These are phyloP conservation scores for Geosmithia morbida DNA, from an alignment of 2,329 filamentous ascomycete genomes.

Conservation along the genomic window DNA sequence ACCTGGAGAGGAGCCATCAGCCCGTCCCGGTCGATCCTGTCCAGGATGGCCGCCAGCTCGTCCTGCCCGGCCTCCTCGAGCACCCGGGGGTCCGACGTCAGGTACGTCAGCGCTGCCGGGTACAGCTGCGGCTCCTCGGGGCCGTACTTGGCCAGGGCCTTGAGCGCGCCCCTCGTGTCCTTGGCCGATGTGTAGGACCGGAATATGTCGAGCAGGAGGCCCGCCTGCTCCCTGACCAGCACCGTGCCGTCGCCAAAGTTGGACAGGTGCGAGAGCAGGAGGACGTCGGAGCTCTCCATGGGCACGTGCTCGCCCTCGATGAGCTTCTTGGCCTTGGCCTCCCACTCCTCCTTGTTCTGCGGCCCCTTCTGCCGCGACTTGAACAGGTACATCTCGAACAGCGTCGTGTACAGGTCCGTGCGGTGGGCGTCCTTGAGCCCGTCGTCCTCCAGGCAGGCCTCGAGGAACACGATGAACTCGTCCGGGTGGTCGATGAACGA, in stretches of 20 bases:
- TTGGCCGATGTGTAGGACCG: conserved; percentile 86
- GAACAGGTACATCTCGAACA: conserved; percentile 97
- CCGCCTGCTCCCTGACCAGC: conserved; percentile 85
- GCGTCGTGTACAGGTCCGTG: conserved; percentile 78
- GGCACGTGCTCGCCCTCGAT: conserved; percentile 69
- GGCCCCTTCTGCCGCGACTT: conserved; percentile 67
- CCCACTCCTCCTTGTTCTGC: conserved; percentile 60
- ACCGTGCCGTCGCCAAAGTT: conserved; percentile 83
- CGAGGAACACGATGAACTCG: conserved; percentile 84
- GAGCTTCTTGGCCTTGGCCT: conserved; percentile 76
- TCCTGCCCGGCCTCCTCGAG: conserved; percentile 73
- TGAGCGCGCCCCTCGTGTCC: conserved; percentile 82
- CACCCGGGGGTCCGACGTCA: conserved; percentile 70
- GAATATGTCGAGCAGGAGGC: conserved; percentile 88
- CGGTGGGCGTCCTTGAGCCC: conserved; percentile 60
- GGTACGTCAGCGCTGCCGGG: conserved; percentile 81
- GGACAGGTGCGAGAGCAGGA: conserved; percentile 82
- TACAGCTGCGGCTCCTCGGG: conserved; percentile 85
- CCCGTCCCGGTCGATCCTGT: conserved; percentile 77
- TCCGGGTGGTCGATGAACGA: conserved; percentile 90
- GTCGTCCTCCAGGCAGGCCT: conserved; percentile 66
- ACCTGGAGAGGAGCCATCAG: conserved; percentile 95
- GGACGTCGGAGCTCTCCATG: conserved; percentile 89
- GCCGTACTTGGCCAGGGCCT: conserved; percentile 82
- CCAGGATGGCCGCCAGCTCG: conserved; percentile 66